phyloP scores from a whole-genome alignment of 1,284 basidiomycete genomes.

The Pseudozyma tsukubaensis region DNA sequence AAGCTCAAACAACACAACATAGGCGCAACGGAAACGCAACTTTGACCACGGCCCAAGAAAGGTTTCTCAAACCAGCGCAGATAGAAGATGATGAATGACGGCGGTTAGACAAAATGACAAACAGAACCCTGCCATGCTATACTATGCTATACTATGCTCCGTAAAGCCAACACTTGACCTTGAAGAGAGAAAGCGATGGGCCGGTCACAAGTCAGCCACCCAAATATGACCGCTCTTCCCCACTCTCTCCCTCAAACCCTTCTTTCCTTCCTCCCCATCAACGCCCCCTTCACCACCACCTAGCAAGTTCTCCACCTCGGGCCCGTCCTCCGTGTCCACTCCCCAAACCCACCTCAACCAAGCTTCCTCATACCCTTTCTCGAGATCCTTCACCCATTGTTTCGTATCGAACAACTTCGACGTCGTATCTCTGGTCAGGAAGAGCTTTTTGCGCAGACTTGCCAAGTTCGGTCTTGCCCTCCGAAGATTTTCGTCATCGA shows the following conservation, averaged over 20 bases:
- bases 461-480: slow-evolving; percentile 18
- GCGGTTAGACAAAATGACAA: no score
- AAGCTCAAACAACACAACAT: no score
- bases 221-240: slow-evolving; percentile 53
- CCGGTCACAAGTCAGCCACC: slow-evolving; percentile 12
- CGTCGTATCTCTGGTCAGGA: slow-evolving; percentile 72
- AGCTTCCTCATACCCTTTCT: slow-evolving; percentile 72
- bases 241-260: slow-evolving; percentile 8
- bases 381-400: slow-evolving; percentile 74
- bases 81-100: no score
- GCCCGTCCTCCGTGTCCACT: slow-evolving; percentile 71
- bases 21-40: no score
- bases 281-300: not conserved
- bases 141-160: no score
- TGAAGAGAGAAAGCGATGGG: no score
- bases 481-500: not conserved
- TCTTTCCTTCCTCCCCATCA: no score
- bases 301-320: slow-evolving; percentile 66
- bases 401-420: slow-evolving; percentile 74
- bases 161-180: no score
- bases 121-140: no score
- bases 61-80: no score
- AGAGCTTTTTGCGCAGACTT: slow-evolving; percentile 68
- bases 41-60: no score
- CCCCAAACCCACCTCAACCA: slow-evolving; percentile 75